Percentiles rank a stretch among this genome's conserved stretches.
Evolutionary conservation across 306 rosid species (phyloP).

Genomic region (Cotoneaster glaucophyllus): DNA sequence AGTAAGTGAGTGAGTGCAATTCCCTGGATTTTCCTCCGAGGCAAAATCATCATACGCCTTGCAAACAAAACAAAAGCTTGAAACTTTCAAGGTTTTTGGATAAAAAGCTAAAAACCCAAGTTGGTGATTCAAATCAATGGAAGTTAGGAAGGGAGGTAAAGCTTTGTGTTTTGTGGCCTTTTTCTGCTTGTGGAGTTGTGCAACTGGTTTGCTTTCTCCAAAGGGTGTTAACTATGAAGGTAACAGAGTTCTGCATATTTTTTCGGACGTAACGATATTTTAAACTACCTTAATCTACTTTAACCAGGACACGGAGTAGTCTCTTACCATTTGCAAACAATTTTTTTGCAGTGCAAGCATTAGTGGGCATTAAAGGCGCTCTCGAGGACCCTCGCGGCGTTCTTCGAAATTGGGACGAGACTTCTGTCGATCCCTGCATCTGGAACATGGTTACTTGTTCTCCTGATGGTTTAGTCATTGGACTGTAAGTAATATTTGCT

Average conservation of each 20-base stretch:
- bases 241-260: slow-evolving; percentile 17
- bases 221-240: slow-evolving; percentile 94
- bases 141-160: slow-evolving; percentile 20
- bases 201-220: slow-evolving; percentile 51
- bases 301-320: neutral
- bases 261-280: neutral
- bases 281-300: neutral
- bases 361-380: slow-evolving; percentile 44
- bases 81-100: neutral
- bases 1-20: slow-evolving; percentile 36
- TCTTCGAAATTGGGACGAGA: slow-evolving; percentile 63
- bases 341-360: slow-evolving; percentile 53
- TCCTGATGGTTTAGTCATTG: slow-evolving; percentile 49
- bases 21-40: slow-evolving; percentile 15
- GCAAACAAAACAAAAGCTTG: slow-evolving; percentile 22
- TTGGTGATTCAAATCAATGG: slow-evolving; percentile 43
- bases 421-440: slow-evolving; percentile 91
- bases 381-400: slow-evolving; percentile 57
- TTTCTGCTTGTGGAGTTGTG: slow-evolving; percentile 44
- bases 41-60: slow-evolving; percentile 27
- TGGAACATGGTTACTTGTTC: slow-evolving; percentile 89
- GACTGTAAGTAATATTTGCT: slow-evolving; percentile 44
- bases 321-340: neutral
- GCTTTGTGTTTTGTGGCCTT: slow-evolving; percentile 32
- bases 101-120: slow-evolving; percentile 13